Percentiles rank a stretch among this genome's conserved stretches.
These are phyloP conservation scores for Cetradonia linearis DNA, from an alignment of 495 filamentous ascomycete genomes.

Conservation along the genomic window DNA sequence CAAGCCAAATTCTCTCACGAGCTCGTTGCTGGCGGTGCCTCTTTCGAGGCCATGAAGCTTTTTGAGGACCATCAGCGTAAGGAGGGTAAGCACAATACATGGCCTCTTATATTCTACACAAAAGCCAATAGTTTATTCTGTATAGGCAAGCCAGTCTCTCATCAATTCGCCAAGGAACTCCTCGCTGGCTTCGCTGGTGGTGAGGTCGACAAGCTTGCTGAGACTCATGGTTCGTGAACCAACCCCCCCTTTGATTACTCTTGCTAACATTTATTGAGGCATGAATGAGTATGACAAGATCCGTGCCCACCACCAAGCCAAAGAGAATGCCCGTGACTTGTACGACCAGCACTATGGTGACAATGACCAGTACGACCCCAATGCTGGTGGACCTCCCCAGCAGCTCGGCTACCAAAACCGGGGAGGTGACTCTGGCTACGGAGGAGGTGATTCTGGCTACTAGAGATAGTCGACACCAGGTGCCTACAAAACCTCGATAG, in stretches of 20 bases:
- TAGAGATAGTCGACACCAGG: not conserved
- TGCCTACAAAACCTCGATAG: not conserved
- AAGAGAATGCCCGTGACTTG: conserved; percentile 52
- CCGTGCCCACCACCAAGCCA: conserved; percentile 55
- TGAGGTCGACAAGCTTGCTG: conserved; percentile 68
- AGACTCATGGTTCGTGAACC: conserved; percentile 52
- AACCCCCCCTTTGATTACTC: not conserved
- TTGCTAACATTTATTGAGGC: conserved; percentile 6
- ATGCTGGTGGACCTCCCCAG: conserved; percentile 31
- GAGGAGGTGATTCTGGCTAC: not conserved
- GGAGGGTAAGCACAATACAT: conserved; percentile 43
- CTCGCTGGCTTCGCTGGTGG: conserved; percentile 60
- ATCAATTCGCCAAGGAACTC: conserved; percentile 69
- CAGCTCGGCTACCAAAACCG: conserved; percentile 14
- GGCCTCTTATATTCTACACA: not conserved
- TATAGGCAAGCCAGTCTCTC: conserved; percentile 57
- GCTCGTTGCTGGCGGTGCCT: conserved; percentile 61
- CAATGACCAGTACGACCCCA: conserved; percentile 37
- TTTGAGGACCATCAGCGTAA: conserved; percentile 67
- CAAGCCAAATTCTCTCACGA: conserved; percentile 62
- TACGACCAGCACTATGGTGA: conserved; percentile 53
- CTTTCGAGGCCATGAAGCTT: conserved; percentile 70
- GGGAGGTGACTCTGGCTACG: conserved; percentile 4
- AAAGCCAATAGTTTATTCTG: not conserved
- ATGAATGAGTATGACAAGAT: conserved; percentile 58